These are phyloP conservation scores for Penicillium coprophilum DNA, from an alignment of 495 filamentous ascomycete genomes.

Conservation along the genomic window DNA sequence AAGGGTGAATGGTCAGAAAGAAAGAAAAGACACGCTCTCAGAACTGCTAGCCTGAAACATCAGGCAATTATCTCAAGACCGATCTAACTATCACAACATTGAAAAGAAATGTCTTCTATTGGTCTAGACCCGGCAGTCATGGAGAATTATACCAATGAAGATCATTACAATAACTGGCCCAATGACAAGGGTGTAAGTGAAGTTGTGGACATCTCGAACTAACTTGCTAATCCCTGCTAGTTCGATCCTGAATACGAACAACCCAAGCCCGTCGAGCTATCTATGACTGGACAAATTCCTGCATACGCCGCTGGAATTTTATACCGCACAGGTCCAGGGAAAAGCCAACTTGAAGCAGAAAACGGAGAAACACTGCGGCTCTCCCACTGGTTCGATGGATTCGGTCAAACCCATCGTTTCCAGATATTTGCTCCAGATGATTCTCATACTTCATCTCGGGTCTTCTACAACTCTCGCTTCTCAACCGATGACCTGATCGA, in stretches of 20 bases:
- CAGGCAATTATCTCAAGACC: background rate
- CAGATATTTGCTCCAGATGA: constrained; percentile 50
- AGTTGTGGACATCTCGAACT: background rate
- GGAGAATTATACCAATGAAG: background rate
- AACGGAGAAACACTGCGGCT: constrained; percentile 54
- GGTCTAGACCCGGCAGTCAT: background rate
- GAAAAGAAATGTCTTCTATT: constrained; percentile 13
- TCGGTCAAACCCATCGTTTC: constrained; percentile 73
- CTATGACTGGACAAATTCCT: constrained; percentile 50
- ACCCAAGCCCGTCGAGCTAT: constrained; percentile 46
- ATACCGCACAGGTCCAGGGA: constrained; percentile 71
- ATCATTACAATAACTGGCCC: constrained; percentile 28
- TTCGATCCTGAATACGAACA: constrained; percentile 54
- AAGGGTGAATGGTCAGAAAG: background rate
- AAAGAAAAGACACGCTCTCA: background rate
- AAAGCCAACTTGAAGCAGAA: constrained; percentile 55
- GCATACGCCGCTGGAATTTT: constrained; percentile 59
- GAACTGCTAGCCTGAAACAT: background rate
- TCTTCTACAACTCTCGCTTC: constrained; percentile 72
- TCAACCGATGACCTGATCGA: constrained; percentile 58
- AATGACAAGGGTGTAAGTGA: constrained; percentile 27
- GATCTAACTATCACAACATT: background rate
- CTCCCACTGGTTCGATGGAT: constrained; percentile 80
- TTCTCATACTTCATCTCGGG: constrained; percentile 32
- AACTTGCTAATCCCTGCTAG: constrained; percentile 27